phyloP scores from a whole-genome alignment of 805 yeast genomes.

The Kregervanrija fluxuum region DNA sequence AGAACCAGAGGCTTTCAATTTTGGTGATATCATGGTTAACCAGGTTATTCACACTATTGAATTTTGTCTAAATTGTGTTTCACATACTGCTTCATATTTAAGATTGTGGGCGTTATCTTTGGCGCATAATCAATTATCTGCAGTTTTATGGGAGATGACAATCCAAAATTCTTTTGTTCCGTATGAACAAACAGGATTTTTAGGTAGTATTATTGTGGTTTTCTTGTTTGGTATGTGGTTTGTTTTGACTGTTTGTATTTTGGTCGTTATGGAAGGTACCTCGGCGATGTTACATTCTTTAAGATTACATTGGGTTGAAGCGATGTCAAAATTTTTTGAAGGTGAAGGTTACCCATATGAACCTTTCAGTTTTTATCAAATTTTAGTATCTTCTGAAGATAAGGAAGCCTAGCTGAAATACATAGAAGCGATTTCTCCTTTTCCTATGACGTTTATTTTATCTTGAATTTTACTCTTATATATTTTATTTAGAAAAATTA shows the following conservation, averaged over 20 bases:
- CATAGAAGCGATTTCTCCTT: background rate
- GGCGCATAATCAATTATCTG: slow-evolving; percentile 73
- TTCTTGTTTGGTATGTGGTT: slow-evolving; percentile 71
- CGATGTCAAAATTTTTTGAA: slow-evolving; percentile 73
- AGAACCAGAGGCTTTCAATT: slow-evolving; percentile 36
- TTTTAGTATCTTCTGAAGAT: slow-evolving; percentile 14
- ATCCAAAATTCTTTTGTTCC: slow-evolving; percentile 48
- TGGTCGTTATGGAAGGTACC: slow-evolving; percentile 77
- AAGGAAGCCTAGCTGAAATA: slow-evolving; percentile 1
- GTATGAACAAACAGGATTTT: slow-evolving; percentile 39
- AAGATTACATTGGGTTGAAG: slow-evolving; percentile 77
- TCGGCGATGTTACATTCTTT: slow-evolving; percentile 78
- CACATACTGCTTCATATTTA: slow-evolving; percentile 73
- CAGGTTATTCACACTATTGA: slow-evolving; percentile 79
- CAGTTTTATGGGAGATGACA: slow-evolving; percentile 74
- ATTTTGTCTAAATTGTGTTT: slow-evolving; percentile 71
- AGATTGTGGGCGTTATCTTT: slow-evolving; percentile 74
- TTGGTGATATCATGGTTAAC: slow-evolving; percentile 69
- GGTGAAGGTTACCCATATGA: slow-evolving; percentile 68
- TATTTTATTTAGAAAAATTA: background rate
- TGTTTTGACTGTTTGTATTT: slow-evolving; percentile 55
- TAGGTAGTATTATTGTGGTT: slow-evolving; percentile 52
- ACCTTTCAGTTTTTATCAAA: slow-evolving; percentile 47
- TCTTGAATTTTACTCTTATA: background rate
- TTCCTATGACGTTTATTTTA: no score